phyloP scores from a whole-genome alignment of 352 stramenopile species.

The Pythium sukuiense region DNA sequence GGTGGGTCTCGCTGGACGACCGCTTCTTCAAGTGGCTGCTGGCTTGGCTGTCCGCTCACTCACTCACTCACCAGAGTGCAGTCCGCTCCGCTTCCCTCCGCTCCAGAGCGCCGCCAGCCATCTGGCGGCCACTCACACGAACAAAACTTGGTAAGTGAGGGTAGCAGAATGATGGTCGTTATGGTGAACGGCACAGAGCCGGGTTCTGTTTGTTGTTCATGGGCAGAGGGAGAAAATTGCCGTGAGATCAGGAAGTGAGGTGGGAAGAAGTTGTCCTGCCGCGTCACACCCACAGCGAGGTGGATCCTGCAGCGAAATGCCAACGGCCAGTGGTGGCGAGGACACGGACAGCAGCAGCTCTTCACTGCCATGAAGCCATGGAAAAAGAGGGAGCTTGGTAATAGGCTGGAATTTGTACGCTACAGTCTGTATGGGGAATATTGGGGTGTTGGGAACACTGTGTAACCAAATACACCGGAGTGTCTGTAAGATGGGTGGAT shows the following conservation, averaged over 20 bases:
- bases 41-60: constrained; percentile 2
- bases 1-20: constrained; percentile 23
- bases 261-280: constrained; percentile 2
- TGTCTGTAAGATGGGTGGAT: background rate
- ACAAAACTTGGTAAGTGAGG: background rate
- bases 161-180: constrained; percentile 14
- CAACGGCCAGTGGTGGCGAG: no score
- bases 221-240: background rate
- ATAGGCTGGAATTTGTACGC: no score
- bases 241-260: background rate
- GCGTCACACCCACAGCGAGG: background rate
- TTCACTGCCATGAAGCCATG: no score
- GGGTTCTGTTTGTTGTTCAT: background rate
- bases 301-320: no score
- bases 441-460: no score
- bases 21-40: constrained; percentile 28
- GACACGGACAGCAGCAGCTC: no score
- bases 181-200: constrained; percentile 8
- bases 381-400: no score
- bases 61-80: background rate
- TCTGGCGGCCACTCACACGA: background rate
- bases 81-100: background rate
- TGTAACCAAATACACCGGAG: no score
- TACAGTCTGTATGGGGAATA: no score
- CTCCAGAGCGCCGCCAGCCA: background rate